Conservation (phyloP, 2,329 filamentous ascomycete genomes). For the Colletotrichum horii region DNA sequence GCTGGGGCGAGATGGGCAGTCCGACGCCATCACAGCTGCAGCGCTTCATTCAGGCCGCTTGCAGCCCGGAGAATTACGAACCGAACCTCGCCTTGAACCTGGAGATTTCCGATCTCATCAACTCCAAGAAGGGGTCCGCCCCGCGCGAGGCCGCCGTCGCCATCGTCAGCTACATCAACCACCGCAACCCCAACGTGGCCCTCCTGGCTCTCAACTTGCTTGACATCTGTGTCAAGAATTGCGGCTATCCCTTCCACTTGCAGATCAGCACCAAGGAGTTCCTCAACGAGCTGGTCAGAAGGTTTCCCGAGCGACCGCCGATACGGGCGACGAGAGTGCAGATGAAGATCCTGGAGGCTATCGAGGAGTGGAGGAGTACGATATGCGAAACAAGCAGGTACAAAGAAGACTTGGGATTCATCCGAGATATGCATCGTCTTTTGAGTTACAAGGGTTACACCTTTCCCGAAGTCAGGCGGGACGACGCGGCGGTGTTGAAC, state of each 20-base stretch:
- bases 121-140: slow-evolving; percentile 94
- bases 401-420: slow-evolving; percentile 95
- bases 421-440: slow-evolving; percentile 95
- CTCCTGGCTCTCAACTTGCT: slow-evolving; percentile 89
- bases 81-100: slow-evolving; percentile 95
- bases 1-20: slow-evolving; percentile 83
- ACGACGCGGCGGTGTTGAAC: slow-evolving; percentile 96
- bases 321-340: slow-evolving; percentile 87
- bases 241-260: slow-evolving; percentile 97
- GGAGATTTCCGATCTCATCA: slow-evolving; percentile 95
- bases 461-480: slow-evolving; percentile 88
- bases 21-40: slow-evolving; percentile 85
- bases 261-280: slow-evolving; percentile 99
- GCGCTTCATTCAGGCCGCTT: slow-evolving; percentile 94
- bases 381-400: slow-evolving; percentile 98
- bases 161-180: slow-evolving; percentile 94
- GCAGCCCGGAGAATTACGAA: slow-evolving; percentile 97
- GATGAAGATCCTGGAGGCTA: slow-evolving; percentile 89
- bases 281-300: slow-evolving; percentile 93
- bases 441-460: slow-evolving; percentile 96
- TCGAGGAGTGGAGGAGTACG: slow-evolving; percentile 97
- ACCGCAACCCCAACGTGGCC: slow-evolving; percentile 94
- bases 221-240: slow-evolving; percentile 99
- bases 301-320: slow-evolving; percentile 93
- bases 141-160: slow-evolving; percentile 93